Evolutionary conservation across 768 basidiomycete species (phyloP), one percentile per base, ranked within the genome.

Genomic region (Kwoniella dendrophila): DNA sequence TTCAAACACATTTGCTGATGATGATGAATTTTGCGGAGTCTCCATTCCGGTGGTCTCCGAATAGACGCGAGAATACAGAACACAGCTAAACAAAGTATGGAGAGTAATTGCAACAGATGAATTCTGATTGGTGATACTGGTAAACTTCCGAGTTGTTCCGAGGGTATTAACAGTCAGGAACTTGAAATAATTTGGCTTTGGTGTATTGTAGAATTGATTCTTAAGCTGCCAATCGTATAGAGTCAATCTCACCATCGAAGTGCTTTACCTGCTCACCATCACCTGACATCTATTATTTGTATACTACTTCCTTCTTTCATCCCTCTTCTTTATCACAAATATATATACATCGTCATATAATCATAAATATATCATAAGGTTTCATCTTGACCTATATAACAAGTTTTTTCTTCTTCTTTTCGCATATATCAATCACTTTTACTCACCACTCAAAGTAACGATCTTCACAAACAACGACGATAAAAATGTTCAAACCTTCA

Each of bases 401-500:
- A n/a, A n/a, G n/a, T n/a, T n/a, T n/a, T n/a, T n/a, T 38, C 8
- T 38, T 38, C 36, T 8, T 38, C 36, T 38, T 38, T 18, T 8
- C 36, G 36, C 18, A 38, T 8, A 38, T 18, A 44, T 33, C 32
- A n/a, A n/a, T n/a, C n/a, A n/a, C n/a, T n/a, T n/a, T n/a, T n/a
- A 51, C 33, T 34, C 49, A 51, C 32, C 55, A 56, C 55, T 40
- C 55, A 54, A 36, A 8, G 16, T 7, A 36, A 8, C 34, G 34
- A 36, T 36, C 57, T 27, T 49, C 45, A 34, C 47, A 11, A 20
- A 24, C 32, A 22, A 45, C 50, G 11, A 40, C 33, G 40, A 20
- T 22, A 5, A 49, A 47, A 45, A 62, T 62, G 62, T 58, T 64
- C 48, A 59, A 38, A 33, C 54, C 62, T 14, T 45, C 68, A 34